Evolutionary conservation across 257 asterid species (phyloP).

Genomic region (Echites panduratus): DNA sequence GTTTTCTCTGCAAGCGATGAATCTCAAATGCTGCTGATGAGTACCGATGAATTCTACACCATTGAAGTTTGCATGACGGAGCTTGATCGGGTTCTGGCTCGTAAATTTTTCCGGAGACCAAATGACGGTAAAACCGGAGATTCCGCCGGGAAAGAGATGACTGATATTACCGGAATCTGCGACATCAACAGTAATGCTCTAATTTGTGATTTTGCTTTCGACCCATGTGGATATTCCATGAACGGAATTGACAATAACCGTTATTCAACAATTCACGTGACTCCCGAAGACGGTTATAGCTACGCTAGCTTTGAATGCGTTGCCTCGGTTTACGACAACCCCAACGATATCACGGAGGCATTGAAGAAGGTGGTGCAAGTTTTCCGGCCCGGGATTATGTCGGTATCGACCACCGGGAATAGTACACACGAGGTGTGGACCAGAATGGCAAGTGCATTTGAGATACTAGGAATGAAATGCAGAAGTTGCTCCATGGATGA

Average conservation of each 20-base stretch:
- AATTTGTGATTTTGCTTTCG: slow-evolving; percentile 83
- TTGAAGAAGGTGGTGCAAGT: slow-evolving; percentile 55
- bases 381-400: slow-evolving; percentile 64
- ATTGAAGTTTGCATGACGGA: slow-evolving; percentile 91
- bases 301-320: slow-evolving; percentile 89
- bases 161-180: slow-evolving; percentile 55
- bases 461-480: slow-evolving; percentile 66
- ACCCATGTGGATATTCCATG: slow-evolving; percentile 96
- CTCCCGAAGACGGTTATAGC: slow-evolving; percentile 95
- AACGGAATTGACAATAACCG: slow-evolving; percentile 69
- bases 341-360: slow-evolving; percentile 29
- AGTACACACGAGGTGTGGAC: slow-evolving; percentile 44
- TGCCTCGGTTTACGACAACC: slow-evolving; percentile 46
- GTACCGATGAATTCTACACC: slow-evolving; percentile 33
- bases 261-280: slow-evolving; percentile 89
- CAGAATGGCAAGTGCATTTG: slow-evolving; percentile 50
- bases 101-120: slow-evolving; percentile 54
- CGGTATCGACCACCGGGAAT: slow-evolving; percentile 59
- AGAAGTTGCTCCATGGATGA: slow-evolving; percentile 64
- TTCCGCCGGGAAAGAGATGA: slow-evolving; percentile 78
- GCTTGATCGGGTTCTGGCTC: slow-evolving; percentile 60
- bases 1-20: slow-evolving; percentile 62
- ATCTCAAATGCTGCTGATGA: slow-evolving; percentile 12
- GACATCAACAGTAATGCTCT: slow-evolving; percentile 46
- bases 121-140: slow-evolving; percentile 52